Percentiles rank a stretch among this genome's conserved stretches.
Evolutionary conservation across 768 basidiomycete species (phyloP).

Genomic region (Fomitopsis serialis): DNA sequence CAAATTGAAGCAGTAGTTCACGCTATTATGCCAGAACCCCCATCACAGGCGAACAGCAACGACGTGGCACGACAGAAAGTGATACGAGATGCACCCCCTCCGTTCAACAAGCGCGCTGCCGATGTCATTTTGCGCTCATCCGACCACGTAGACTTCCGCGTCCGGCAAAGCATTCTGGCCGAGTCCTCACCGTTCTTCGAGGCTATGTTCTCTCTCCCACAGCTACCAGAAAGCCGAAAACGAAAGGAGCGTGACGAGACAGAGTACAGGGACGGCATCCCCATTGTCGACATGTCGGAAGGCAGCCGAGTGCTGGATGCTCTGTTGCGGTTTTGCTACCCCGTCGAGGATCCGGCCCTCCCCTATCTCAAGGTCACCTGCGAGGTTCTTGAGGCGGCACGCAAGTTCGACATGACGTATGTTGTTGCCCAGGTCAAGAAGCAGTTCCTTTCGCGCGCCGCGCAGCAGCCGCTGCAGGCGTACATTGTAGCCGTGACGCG

Average conservation of each 20-base stretch:
- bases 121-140: slow-evolving; percentile 14
- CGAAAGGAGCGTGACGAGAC: background rate
- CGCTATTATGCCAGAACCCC: too few species aligned
- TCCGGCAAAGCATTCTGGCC: slow-evolving; percentile 1
- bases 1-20: too few species aligned
- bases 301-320: slow-evolving; percentile 15
- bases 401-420: slow-evolving; percentile 22
- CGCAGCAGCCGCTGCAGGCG: slow-evolving; percentile 1
- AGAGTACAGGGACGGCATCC: background rate
- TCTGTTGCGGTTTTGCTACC: slow-evolving; percentile 19
- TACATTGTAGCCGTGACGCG: slow-evolving; percentile 7
- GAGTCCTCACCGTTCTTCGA: slow-evolving; percentile 13
- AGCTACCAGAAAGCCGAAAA: background rate
- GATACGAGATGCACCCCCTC: background rate
- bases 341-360: slow-evolving; percentile 11
- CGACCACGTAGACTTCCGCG: slow-evolving; percentile 11
- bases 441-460: background rate
- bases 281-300: slow-evolving; percentile 13
- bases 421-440: slow-evolving; percentile 9
- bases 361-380: slow-evolving; percentile 4
- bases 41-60: too few species aligned
- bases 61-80: background rate
- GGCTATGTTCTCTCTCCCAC: slow-evolving; percentile 11
- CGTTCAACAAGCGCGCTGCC: slow-evolving; percentile 8
- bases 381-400: slow-evolving; percentile 18